Evolutionary conservation across 345 rosid genomes (phyloP), one percentile per base, ranked within the genome.

Genomic region (Arabis alpina): DNA sequence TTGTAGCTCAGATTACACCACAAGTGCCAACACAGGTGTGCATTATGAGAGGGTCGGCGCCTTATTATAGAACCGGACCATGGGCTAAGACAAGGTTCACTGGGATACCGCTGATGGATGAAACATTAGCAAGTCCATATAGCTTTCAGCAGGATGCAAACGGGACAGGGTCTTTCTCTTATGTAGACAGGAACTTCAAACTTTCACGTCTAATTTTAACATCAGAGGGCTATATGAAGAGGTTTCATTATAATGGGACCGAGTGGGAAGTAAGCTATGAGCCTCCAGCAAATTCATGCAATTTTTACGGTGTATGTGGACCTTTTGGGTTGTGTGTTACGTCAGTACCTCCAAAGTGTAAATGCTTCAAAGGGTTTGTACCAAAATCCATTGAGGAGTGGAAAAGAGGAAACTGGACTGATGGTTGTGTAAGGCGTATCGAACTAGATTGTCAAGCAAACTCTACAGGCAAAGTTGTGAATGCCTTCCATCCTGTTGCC

Each of bases 21-120:
- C 63, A 27, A 64, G 82, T 73, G 12, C 77, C 79, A 40, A 71
- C 83, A 6, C 78, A 84, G 32, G 2, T 6, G 4, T 12, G 28
- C 41, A 53, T 55, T 10, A 55, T 42, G 40, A 44, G 25, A 64
- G 83, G 75, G 37, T 64, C 77, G 1, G 15, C n/a, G 10, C 53
- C 52, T 5, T 13, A 14, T 28, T 34, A 4, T 19, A 69, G 84
- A 32, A 75, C 24, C 0, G 83, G 87, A 3, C 76, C 82, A 5
- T 83, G 85, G 82, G 48, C 74, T 61, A 80, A 76, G 6, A 16
- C 73, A 27, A 50, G 12, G 36, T 77, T 77, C 41, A 50, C 76
- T 2, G 79, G 80, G 5, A 1, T 49, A 44, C 27, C 41, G 2
- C 0, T 0, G 1, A 39, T 51, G 40, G 66, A 56, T 54, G 62